A percentile compares a stretch with the other conserved stretches of the same genome.
Evolutionary conservation across 441 rosid species (phyloP).

Genomic region (Codiaeum variegatum): DNA sequence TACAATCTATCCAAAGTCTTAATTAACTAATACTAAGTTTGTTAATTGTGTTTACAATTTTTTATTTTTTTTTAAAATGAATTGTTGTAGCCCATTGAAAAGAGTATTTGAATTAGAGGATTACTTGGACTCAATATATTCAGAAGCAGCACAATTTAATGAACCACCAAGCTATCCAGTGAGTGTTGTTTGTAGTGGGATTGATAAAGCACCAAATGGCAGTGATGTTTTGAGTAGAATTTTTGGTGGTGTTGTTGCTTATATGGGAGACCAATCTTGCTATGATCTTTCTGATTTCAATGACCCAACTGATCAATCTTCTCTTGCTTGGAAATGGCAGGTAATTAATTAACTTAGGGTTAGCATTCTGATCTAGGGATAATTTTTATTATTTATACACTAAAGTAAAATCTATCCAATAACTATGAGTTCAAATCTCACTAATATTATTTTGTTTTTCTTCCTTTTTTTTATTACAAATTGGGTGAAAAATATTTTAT

Average conservation of each 20-base stretch:
- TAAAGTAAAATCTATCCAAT: no score
- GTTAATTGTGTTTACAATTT: no score
- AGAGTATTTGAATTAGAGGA: constrained; percentile 34
- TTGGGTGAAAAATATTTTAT: no score
- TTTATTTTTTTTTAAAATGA: not conserved
- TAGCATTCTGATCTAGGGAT: no score
- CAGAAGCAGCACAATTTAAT: constrained; percentile 57
- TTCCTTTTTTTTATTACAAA: no score
- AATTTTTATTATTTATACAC: no score
- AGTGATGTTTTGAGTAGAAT: constrained; percentile 37
- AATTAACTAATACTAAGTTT: no score
- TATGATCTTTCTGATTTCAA: constrained; percentile 11
- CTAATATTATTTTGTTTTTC: no score
- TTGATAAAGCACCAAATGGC: constrained; percentile 31
- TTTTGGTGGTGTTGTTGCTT: constrained; percentile 53
- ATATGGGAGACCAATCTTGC: constrained; percentile 34
- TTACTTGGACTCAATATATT: constrained; percentile 27
- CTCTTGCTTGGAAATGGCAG: constrained; percentile 6
- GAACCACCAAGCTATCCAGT: constrained; percentile 39
- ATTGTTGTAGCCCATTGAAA: not conserved
- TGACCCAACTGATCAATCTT: not conserved
- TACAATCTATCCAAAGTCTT: no score
- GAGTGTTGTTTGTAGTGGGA: constrained; percentile 41
- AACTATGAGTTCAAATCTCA: no score
- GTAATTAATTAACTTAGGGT: not conserved